Evolutionary conservation across 257 asterid genomes (phyloP), one percentile per base, ranked within the genome.

Genomic region (Coffea eugenioides): DNA sequence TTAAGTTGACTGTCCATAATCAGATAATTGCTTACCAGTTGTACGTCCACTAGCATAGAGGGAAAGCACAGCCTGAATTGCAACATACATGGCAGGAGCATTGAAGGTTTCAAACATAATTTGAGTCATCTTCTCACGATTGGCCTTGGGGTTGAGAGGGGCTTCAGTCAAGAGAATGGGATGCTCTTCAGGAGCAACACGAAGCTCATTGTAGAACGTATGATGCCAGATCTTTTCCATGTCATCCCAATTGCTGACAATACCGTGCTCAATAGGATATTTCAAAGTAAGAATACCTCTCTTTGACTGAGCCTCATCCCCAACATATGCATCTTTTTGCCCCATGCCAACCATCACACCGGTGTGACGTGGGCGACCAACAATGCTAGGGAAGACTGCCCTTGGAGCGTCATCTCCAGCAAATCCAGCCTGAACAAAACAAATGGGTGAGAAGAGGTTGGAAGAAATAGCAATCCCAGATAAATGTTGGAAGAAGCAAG

Each of bases 121-220:
- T 68, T 81, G 84, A 77, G 92, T 87, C 92, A 89, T 89, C 79
- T 89, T 89, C 84, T 89, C 92, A 39, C 92, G 87, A 85, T 89
- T 89, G 43, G 92, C 92, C 89, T 89, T 89, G 62, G 92, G 92
- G 68, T 89, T 89, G 75, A 89, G 92, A 85, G 92, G 92, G 27
- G 92, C 92, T 84, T 89, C 91, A 9, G 92, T 88, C 3, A 88
- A 83, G 62, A 88, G 82, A 31, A 88, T 85, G 14, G 92, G 92
- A 74, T 88, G 92, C 78, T 88, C 92, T 80, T 88, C 92, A 0
- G 92, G 92, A 52, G 92, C 90, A 69, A 86, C 92, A 80, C 92
- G 89, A 49, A 86, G 92, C 68, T 88, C 89, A 9, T 88, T 88
- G 80, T 88, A 88, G 73, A 88, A 88, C 0, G 88, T 86, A 31